Conservation (phyloP, 169 alveolate genomes). For the Blepharisma undulans region DNA sequence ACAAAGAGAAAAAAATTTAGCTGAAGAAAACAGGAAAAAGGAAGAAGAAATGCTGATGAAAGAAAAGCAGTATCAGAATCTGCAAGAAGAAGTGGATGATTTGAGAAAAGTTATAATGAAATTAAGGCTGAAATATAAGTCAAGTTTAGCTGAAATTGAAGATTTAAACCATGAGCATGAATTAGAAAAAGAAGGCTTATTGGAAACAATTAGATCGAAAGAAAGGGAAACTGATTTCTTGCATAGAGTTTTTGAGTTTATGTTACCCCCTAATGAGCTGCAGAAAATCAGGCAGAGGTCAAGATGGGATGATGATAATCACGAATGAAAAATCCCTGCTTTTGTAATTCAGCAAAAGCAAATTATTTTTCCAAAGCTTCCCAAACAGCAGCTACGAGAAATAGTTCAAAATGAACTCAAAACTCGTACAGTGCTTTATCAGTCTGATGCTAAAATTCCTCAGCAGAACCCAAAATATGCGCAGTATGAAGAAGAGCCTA, state of each 20-base stretch:
- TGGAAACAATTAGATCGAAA: conserved; percentile 6
- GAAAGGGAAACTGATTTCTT: conserved; percentile 29
- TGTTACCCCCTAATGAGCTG: not conserved
- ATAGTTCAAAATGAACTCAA: conserved; percentile 17
- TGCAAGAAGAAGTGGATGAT: conserved; percentile 73
- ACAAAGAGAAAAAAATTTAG: conserved; percentile 10
- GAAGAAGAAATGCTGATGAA: conserved; percentile 37
- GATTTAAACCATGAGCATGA: conserved; percentile 74
- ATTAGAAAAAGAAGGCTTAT: conserved; percentile 3
- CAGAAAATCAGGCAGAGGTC: conserved; percentile 33
- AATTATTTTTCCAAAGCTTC: conserved; percentile 18
- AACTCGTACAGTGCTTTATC: not conserved
- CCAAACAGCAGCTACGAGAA: conserved; percentile 1
- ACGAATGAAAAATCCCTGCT: conserved; percentile 23
- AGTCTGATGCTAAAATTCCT: not conserved
- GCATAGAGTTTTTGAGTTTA: not conserved
- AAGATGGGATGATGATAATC: not conserved
- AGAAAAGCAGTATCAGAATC: conserved; percentile 55
- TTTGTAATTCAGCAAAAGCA: conserved; percentile 19
- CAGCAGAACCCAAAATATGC: not conserved
- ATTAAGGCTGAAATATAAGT: conserved; percentile 70
- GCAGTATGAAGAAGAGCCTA: not conserved
- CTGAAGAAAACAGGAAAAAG: conserved; percentile 6
- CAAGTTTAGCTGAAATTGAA: conserved; percentile 69
- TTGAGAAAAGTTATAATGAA: conserved; percentile 61